A percentile compares a stretch with the other conserved stretches of the same genome.
These are phyloP conservation scores for Pichia nakasei DNA, from an alignment of 805 yeast genomes.

Conservation along the genomic window DNA sequence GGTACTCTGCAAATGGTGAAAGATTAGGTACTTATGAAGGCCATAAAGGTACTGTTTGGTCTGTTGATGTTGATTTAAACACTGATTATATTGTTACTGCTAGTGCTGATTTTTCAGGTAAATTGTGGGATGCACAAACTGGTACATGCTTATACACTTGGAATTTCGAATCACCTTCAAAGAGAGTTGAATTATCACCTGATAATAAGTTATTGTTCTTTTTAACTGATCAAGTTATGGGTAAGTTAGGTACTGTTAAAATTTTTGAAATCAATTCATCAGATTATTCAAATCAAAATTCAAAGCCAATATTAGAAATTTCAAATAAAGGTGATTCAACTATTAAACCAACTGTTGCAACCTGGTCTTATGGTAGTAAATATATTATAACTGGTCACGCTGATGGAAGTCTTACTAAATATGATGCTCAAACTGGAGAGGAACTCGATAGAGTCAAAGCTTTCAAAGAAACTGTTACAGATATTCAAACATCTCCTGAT, in stretches of 20 bases:
- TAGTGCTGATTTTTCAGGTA: conserved; percentile 79
- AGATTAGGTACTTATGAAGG: conserved; percentile 86
- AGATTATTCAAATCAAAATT: conserved; percentile 28
- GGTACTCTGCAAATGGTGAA: conserved; percentile 96
- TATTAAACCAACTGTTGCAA: conserved; percentile 65
- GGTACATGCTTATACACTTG: conserved; percentile 72
- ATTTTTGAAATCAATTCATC: conserved; percentile 51
- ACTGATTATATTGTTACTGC: conserved; percentile 76
- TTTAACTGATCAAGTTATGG: conserved; percentile 89
- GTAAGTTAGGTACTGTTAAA: conserved; percentile 66
- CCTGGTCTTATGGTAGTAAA: conserved; percentile 72
- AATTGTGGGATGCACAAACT: conserved; percentile 73
- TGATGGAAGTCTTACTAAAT: conserved; percentile 78
- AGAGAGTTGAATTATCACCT: conserved; percentile 80
- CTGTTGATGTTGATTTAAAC: conserved; percentile 73
- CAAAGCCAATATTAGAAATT: conserved; percentile 52
- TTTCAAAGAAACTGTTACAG: conserved; percentile 77
- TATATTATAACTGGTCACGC: conserved; percentile 80
- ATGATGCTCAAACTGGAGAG: conserved; percentile 69
- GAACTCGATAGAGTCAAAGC: conserved; percentile 47
- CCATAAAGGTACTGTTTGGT: conserved; percentile 92
- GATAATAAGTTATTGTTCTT: conserved; percentile 60
- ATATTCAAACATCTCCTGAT: conserved; percentile 83
- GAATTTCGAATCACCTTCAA: conserved; percentile 76
- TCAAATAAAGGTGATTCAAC: conserved; percentile 40